Evolutionary conservation across 1,284 basidiomycete genomes (phyloP).

Genomic region (Gymnopus androsaceus): DNA sequence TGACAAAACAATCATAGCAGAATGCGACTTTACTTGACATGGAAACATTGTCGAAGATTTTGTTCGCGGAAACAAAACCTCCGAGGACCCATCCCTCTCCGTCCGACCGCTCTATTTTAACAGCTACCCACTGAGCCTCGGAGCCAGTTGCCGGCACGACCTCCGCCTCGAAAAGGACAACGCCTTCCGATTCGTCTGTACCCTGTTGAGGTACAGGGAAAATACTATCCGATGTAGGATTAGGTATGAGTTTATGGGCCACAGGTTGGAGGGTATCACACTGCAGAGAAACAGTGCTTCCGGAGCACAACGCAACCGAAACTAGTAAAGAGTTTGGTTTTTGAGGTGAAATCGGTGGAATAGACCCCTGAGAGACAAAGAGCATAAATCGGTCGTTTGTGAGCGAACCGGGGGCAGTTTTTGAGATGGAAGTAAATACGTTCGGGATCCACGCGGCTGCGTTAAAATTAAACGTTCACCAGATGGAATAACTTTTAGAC

Average conservation of each 20-base stretch:
- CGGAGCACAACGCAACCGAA: conserved; percentile 46
- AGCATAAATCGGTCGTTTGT: conserved; percentile 42
- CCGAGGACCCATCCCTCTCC: conserved; percentile 66
- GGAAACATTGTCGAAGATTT: conserved; percentile 34
- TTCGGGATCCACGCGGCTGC: conserved; percentile 43
- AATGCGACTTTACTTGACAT: conserved; percentile 47
- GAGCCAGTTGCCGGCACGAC: conserved; percentile 29
- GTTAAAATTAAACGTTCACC: conserved; percentile 43
- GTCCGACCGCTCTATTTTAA: conserved; percentile 54
- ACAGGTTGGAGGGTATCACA: conserved; percentile 48
- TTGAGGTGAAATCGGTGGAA: conserved; percentile 53
- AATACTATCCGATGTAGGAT: conserved; percentile 46
- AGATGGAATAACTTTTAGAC: conserved; percentile 38
- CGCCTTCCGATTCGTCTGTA: conserved; percentile 71
- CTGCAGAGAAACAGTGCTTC: conserved; percentile 17
- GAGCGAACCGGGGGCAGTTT: conserved; percentile 19
- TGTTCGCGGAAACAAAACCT: conserved; percentile 41
- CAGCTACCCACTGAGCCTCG: conserved; percentile 46
- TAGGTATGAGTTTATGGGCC: conserved; percentile 61
- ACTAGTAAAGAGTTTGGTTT: conserved; percentile 42
- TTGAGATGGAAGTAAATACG: conserved; percentile 53
- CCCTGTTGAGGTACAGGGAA: conserved; percentile 72
- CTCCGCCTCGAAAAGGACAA: conserved; percentile 61
- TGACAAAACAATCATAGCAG: conserved; percentile 19
- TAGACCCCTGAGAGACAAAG: conserved; percentile 60